Conservation (phyloP, 2,329 filamentous ascomycete species). For the Cytospora piceicola region DNA sequence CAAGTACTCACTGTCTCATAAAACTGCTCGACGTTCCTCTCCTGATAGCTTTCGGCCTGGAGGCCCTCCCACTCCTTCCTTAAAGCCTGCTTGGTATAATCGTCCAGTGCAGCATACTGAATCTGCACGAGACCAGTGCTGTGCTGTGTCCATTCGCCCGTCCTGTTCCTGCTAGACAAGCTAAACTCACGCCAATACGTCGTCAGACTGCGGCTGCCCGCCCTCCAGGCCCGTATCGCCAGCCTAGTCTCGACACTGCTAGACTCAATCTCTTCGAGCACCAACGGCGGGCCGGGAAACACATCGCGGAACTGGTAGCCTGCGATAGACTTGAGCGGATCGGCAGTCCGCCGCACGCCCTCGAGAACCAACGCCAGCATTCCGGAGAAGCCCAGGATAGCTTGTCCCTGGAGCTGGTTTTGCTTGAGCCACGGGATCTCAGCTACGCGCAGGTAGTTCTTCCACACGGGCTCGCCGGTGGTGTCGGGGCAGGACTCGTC, state of each 20-base stretch:
- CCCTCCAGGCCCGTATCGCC: constrained; percentile 5
- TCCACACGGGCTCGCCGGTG: constrained; percentile 31
- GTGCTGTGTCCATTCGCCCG: constrained; percentile 9
- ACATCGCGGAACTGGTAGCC: constrained; percentile 23
- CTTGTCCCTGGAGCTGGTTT: constrained; percentile 34
- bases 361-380: constrained; percentile 17
- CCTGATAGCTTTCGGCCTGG: background rate
- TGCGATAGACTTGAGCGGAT: constrained; percentile 8
- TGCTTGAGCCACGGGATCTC: constrained; percentile 41
- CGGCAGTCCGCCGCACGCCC: constrained; percentile 10
- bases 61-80: background rate
- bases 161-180: constrained; percentile 3
- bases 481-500: constrained; percentile 15
- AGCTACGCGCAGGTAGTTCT: constrained; percentile 12
- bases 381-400: constrained; percentile 12
- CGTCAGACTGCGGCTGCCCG: constrained; percentile 11
- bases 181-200: constrained; percentile 21
- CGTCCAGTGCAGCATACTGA: constrained; percentile 6
- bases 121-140: constrained; percentile 12
- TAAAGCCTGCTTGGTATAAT: background rate
- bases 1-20: constrained; percentile 2
- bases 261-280: constrained; percentile 8
- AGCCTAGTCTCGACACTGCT: constrained; percentile 20
- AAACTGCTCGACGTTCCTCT: background rate
- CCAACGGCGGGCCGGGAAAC: constrained; percentile 12